phyloP scores from a whole-genome alignment of 2,329 filamentous ascomycete genomes.

The Tolypocladium nubicola region DNA sequence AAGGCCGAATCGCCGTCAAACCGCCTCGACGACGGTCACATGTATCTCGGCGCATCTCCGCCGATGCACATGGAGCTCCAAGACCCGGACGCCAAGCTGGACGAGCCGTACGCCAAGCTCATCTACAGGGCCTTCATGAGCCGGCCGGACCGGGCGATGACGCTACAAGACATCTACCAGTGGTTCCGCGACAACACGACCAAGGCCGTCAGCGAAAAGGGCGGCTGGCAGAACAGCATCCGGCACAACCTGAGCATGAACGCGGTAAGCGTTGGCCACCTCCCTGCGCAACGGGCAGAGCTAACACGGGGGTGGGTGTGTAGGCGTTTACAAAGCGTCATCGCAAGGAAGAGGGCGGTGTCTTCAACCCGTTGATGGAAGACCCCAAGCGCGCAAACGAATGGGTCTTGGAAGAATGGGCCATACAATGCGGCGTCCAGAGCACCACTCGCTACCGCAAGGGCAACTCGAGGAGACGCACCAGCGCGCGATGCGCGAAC shows the following conservation, averaged over 20 bases:
- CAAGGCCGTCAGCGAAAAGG: slow-evolving; percentile 64
- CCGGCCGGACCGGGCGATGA: slow-evolving; percentile 56
- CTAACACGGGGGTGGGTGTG: slow-evolving; percentile 2
- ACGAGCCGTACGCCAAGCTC: slow-evolving; percentile 70
- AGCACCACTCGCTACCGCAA: slow-evolving; percentile 76
- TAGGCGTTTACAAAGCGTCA: slow-evolving; percentile 33
- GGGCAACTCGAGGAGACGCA: slow-evolving; percentile 20
- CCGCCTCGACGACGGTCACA: not conserved
- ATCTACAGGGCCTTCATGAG: slow-evolving; percentile 68
- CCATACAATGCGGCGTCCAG: slow-evolving; percentile 61
- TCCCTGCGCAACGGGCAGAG: not conserved
- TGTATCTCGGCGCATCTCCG: slow-evolving; percentile 4
- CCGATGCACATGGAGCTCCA: slow-evolving; percentile 9
- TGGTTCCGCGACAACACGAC: slow-evolving; percentile 80
- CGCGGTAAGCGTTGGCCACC: slow-evolving; percentile 42
- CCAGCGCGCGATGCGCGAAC: slow-evolving; percentile 4
- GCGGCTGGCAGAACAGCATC: slow-evolving; percentile 93
- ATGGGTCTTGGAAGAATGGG: slow-evolving; percentile 68
- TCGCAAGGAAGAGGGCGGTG: slow-evolving; percentile 7
- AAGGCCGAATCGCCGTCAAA: not conserved
- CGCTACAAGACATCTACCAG: slow-evolving; percentile 76
- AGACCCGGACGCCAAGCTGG: slow-evolving; percentile 17
- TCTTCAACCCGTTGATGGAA: slow-evolving; percentile 6
- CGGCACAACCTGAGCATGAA: slow-evolving; percentile 97
- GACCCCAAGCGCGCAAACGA: slow-evolving; percentile 55